A percentile compares a stretch with the other conserved stretches of the same genome.
phyloP scores from a whole-genome alignment of 768 basidiomycete species.

The Tulasnella sp. region DNA sequence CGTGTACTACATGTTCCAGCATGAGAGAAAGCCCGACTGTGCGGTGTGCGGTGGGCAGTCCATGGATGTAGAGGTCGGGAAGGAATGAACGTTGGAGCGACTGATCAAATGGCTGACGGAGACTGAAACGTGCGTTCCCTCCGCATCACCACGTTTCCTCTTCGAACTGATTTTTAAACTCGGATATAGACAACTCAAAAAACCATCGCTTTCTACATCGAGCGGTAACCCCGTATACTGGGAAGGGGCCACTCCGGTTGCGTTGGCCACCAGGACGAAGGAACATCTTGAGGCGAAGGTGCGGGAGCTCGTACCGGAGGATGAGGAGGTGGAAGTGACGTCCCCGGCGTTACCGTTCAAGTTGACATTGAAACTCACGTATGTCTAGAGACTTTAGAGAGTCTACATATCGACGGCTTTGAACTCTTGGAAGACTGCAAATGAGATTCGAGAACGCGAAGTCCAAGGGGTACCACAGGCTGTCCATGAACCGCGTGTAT shows the following conservation, averaged over 20 bases:
- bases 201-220: constrained; percentile 71
- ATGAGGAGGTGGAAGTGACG: constrained; percentile 77
- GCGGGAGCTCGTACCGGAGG: constrained; percentile 62
- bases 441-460: no score
- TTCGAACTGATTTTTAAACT: no score
- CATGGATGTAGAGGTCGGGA: constrained; percentile 56
- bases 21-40: constrained; percentile 85
- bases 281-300: constrained; percentile 83
- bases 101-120: constrained; percentile 81
- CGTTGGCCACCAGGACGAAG: constrained; percentile 79
- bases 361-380: constrained; percentile 33
- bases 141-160: neutral
- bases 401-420: no score
- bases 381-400: constrained; percentile 10
- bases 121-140: constrained; percentile 65
- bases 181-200: constrained; percentile 92
- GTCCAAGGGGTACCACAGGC: no score
- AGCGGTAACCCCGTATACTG: constrained; percentile 73
- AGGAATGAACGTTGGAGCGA: constrained; percentile 69
- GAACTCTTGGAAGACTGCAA: no score
- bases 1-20: constrained; percentile 94
- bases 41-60: constrained; percentile 95
- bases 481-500: no score
- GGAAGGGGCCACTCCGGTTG: constrained; percentile 66
- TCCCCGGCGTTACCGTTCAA: constrained; percentile 83